Evolutionary conservation across 371 early-diverging fungal genomes (phyloP), one percentile per base, ranked within the genome.

Genomic region (Enterocytospora artemiae): DNA sequence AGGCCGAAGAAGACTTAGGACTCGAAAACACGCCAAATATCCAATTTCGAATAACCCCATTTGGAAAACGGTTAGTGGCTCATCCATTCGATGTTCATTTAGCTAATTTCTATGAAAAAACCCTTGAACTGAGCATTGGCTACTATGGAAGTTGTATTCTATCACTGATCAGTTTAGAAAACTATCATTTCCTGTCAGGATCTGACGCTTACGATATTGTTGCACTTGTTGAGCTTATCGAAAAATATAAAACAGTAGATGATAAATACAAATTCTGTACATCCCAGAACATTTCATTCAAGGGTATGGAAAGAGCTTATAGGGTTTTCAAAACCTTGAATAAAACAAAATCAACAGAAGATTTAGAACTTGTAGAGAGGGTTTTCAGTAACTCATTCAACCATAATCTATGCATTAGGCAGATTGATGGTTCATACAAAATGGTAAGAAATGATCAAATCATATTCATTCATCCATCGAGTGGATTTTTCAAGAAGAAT

Each of bases 401-500:
- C 3, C 53, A 75, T 43, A 75, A 75, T 67, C n/a, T 58, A n/a
- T 59, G 58, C 43, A 32, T 51, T 24, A 60, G 59, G 62, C 18
- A 62, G 28, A 39, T 46, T 33, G 70, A 75, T 67, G 75, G 75
- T 3, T 37, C 48, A 22, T 75, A 71, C 59, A 56, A 14, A 30
- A 33, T 43, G 31, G 12, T 50, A 16, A 49, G 16, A 45, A 53
- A 24, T 3, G 58, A 34, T 20, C n/a, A 24, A 4, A 56, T 45
- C 20, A 46, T 75, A 18, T 69, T 31, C 55, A 67, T 71, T 30
- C 74, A 74, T 69, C 74, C 74, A 24, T 37, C 46, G 20, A 65
- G 65, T 41, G 7, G 20, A 12, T 74, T 67, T 59, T 74, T 67
- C 49, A 75, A 64, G 33, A 68, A 45, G 37, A 64, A 59, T 25